phyloP scores from a whole-genome alignment of 352 stramenopile species.

The Pilasporangium apinafurcum region DNA sequence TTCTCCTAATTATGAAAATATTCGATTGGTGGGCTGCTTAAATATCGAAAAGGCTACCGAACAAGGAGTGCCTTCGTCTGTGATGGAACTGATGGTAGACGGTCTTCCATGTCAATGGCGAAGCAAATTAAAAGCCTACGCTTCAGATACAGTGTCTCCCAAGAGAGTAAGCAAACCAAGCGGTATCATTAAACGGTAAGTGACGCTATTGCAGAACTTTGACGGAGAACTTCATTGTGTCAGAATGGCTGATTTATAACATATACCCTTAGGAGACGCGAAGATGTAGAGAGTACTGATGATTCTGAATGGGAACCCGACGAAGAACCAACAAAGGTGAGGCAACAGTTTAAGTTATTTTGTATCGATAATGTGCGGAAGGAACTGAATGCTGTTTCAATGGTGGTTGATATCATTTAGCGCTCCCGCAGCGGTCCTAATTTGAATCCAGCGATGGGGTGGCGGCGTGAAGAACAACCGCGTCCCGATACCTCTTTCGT shows the following conservation, averaged over 20 bases:
- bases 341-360: not conserved
- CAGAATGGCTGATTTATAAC: too few relatives aligned
- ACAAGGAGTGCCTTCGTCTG: slow-evolving; percentile 21
- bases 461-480: slow-evolving; percentile 33
- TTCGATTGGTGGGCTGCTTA: slow-evolving; percentile 32
- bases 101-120: slow-evolving; percentile 50
- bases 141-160: not conserved
- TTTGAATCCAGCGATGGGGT: slow-evolving; percentile 36
- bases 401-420: not conserved
- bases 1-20: slow-evolving; percentile 23
- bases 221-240: not conserved
- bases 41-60: slow-evolving; percentile 24
- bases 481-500: not conserved
- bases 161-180: not conserved
- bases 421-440: slow-evolving; percentile 12
- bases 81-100: slow-evolving; percentile 43
- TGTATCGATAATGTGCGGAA: too few relatives aligned
- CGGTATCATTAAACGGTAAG: not conserved
- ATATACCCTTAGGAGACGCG: not conserved
- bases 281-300: not conserved
- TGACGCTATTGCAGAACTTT: not conserved
- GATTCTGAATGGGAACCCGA: slow-evolving; percentile 2
- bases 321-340: not conserved
- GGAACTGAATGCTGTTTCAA: slow-evolving; percentile 3
- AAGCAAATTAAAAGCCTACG: slow-evolving; percentile 8